These are phyloP conservation scores for Aspergillus fumigatiaffinis DNA, from an alignment of 2,329 filamentous ascomycete genomes.

Conservation along the genomic window DNA sequence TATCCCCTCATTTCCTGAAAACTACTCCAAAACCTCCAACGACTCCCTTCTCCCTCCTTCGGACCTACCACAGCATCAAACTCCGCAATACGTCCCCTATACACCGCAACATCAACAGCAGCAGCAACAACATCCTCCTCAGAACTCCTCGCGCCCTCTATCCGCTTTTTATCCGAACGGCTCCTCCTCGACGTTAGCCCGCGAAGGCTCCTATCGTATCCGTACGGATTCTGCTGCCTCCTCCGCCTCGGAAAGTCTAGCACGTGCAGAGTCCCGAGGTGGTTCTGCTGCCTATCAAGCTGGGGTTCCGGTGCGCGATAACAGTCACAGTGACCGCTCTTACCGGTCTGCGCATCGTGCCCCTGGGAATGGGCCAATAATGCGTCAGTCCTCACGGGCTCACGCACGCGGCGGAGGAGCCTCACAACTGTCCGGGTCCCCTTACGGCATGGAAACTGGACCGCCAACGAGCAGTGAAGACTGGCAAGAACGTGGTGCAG, in stretches of 20 bases:
- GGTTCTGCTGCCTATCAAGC: slow-evolving; percentile 57
- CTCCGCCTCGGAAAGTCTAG: slow-evolving; percentile 53
- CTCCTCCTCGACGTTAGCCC: slow-evolving; percentile 34
- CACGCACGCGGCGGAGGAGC: slow-evolving; percentile 49
- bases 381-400: slow-evolving; percentile 71
- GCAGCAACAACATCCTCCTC: slow-evolving; percentile 34
- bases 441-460: slow-evolving; percentile 56
- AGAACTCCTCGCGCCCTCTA: slow-evolving; percentile 40
- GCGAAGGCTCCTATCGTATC: slow-evolving; percentile 50
- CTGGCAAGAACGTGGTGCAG: slow-evolving; percentile 94
- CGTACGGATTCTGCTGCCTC: slow-evolving; percentile 58
- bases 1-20: slow-evolving; percentile 19
- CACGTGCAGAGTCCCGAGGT: slow-evolving; percentile 61
- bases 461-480: slow-evolving; percentile 72
- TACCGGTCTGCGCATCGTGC: slow-evolving; percentile 61
- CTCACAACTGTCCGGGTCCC: slow-evolving; percentile 36
- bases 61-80: slow-evolving; percentile 40
- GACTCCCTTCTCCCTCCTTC: slow-evolving; percentile 43
- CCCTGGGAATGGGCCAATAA: slow-evolving; percentile 58
- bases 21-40: slow-evolving; percentile 24
- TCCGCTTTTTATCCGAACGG: slow-evolving; percentile 48
- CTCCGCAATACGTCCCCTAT: slow-evolving; percentile 43
- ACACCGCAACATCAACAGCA: slow-evolving; percentile 32
- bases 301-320: slow-evolving; percentile 62
- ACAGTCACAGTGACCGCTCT: slow-evolving; percentile 64